These are phyloP conservation scores for Elsinoe fawcettii DNA, from an alignment of 2,329 filamentous ascomycete species.

Conservation along the genomic window DNA sequence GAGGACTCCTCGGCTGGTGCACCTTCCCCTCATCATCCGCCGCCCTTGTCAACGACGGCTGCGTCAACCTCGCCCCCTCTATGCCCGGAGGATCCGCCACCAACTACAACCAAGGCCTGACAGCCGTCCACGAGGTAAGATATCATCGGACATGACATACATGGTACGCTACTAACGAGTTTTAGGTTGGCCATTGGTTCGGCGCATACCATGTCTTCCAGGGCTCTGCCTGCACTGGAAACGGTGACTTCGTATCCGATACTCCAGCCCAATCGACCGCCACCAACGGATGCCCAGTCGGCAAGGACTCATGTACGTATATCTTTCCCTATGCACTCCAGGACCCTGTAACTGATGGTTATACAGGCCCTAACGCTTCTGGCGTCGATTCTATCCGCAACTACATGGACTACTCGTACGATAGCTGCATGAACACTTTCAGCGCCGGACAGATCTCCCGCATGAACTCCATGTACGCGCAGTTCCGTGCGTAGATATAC, in stretches of 20 bases:
- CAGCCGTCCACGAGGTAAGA: conserved; percentile 37
- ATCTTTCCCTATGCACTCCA: not conserved
- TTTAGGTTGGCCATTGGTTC: conserved; percentile 34
- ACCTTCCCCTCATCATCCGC: conserved; percentile 36
- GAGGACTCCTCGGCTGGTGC: conserved; percentile 47
- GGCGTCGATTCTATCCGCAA: conserved; percentile 49
- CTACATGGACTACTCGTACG: conserved; percentile 53
- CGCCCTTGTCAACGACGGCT: conserved; percentile 47
- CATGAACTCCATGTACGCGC: conserved; percentile 31
- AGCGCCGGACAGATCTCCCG: conserved; percentile 42
- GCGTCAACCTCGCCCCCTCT: conserved; percentile 49
- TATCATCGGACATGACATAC: too few species aligned
- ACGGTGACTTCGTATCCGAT: conserved; percentile 37
- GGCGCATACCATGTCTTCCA: conserved; percentile 39
- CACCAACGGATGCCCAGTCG: conserved; percentile 47
- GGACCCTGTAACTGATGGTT: not conserved
- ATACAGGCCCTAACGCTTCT: conserved; percentile 28
- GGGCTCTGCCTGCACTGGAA: conserved; percentile 33
- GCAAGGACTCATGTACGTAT: conserved; percentile 42
- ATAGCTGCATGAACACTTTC: conserved; percentile 49
- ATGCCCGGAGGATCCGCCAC: conserved; percentile 46
- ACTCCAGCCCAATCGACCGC: conserved; percentile 35
- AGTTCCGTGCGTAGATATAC: conserved; percentile 7
- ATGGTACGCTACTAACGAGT: too few species aligned
- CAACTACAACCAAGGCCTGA: conserved; percentile 43